These are phyloP conservation scores for Chaetomium olivaceum DNA, from an alignment of 2,329 filamentous ascomycete genomes.

Conservation along the genomic window DNA sequence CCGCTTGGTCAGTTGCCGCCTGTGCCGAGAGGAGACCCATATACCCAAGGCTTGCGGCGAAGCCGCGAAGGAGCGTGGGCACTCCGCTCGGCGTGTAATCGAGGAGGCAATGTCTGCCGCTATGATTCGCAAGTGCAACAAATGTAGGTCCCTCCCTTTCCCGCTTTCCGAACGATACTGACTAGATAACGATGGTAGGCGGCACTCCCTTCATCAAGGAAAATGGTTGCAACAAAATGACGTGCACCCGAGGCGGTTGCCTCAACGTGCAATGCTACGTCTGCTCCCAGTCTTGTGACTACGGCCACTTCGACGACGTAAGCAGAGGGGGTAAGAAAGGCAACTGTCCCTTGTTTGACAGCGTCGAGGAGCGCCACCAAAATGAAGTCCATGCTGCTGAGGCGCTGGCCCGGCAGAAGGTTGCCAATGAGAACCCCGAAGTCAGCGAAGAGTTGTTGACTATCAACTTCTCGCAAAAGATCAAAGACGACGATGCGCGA, in stretches of 20 bases:
- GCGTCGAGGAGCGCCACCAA: slow-evolving; percentile 59
- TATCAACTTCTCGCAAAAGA: slow-evolving; percentile 58
- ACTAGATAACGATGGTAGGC: slow-evolving; percentile 42
- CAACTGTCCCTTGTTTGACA: slow-evolving; percentile 70
- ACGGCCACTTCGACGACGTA: slow-evolving; percentile 68
- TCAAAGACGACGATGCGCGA: slow-evolving; percentile 46
- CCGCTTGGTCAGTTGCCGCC: slow-evolving; percentile 62
- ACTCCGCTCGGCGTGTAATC: slow-evolving; percentile 64
- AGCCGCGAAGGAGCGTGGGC: slow-evolving; percentile 58
- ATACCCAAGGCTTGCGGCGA: slow-evolving; percentile 73
- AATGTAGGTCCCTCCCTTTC: slow-evolving; percentile 44
- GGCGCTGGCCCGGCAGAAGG: slow-evolving; percentile 54
- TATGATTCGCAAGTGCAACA: slow-evolving; percentile 74
- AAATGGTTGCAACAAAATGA: slow-evolving; percentile 81
- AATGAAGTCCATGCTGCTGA: slow-evolving; percentile 65
- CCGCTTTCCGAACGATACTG: slow-evolving; percentile 5
- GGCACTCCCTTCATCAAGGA: slow-evolving; percentile 78
- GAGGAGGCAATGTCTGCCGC: slow-evolving; percentile 86
- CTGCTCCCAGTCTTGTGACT: slow-evolving; percentile 67
- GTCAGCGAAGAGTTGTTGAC: slow-evolving; percentile 59
- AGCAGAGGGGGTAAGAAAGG: slow-evolving; percentile 48
- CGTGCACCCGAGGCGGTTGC: slow-evolving; percentile 59
- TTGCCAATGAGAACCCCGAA: slow-evolving; percentile 60
- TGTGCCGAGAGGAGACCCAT: slow-evolving; percentile 69
- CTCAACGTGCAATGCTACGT: slow-evolving; percentile 64